phyloP scores from a whole-genome alignment of 768 basidiomycete species.

The Suillus paluster region DNA sequence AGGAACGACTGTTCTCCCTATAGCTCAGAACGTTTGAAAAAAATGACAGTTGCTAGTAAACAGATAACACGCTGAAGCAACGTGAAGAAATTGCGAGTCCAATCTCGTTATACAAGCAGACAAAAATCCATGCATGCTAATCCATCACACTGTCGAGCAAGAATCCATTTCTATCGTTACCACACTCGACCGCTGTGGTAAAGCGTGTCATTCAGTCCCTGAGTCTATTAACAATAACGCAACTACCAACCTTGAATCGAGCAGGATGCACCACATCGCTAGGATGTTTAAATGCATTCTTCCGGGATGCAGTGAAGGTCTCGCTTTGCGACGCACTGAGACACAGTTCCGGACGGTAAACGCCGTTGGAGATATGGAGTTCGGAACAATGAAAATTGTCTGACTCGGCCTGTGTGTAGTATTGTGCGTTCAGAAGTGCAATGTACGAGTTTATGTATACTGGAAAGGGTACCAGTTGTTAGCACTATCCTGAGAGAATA shows the following conservation, averaged over 20 bases:
- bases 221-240: no score
- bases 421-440: not conserved
- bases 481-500: not conserved
- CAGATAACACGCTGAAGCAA: no score
- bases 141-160: not conserved
- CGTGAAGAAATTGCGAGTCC: no score
- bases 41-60: no score
- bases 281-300: not conserved
- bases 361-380: not conserved
- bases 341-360: no score
- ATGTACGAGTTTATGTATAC: constrained; percentile 1
- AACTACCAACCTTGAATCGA: not conserved
- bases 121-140: not conserved
- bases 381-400: not conserved
- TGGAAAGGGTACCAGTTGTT: not conserved
- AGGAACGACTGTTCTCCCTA: no score
- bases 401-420: not conserved
- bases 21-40: no score
- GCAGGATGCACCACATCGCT: not conserved
- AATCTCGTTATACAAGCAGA: not conserved
- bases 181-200: not conserved
- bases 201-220: not conserved
- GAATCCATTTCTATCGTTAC: not conserved
- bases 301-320: not conserved
- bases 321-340: no score